phyloP scores from a whole-genome alignment of 768 basidiomycete species.

The Mrakia gelida region DNA sequence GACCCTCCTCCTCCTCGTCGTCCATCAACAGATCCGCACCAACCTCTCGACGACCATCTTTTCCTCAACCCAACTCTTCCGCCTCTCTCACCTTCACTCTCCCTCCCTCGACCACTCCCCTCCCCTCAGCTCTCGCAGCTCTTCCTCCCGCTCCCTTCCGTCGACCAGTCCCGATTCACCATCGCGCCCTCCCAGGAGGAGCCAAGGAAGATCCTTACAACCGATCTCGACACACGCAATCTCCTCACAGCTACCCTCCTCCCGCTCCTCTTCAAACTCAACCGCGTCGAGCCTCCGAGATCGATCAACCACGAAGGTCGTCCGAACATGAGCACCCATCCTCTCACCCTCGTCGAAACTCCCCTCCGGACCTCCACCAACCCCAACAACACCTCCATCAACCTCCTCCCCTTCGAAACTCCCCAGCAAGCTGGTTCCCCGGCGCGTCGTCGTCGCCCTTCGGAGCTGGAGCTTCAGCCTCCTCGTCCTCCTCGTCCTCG shows the following conservation, averaged over 20 bases:
- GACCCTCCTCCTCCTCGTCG: not conserved
- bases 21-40: not conserved
- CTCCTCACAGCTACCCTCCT: not conserved
- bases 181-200: not conserved
- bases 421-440: not conserved
- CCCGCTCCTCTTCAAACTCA: not conserved
- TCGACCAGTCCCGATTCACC: not conserved
- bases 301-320: not conserved
- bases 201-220: not conserved
- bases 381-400: not conserved
- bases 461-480: not conserved
- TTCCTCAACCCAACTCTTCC: not conserved
- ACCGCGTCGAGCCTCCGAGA: not conserved
- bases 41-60: not conserved
- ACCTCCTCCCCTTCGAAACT: not conserved
- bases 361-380: not conserved
- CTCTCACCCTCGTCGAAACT: not conserved
- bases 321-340: not conserved
- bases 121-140: slow-evolving; percentile 4
- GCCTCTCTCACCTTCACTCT: not conserved
- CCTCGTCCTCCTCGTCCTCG: not conserved
- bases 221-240: not conserved
- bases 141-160: slow-evolving; percentile 13
- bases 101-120: slow-evolving; percentile 9
- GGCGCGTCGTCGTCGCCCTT: not conserved